Base-by-base conservation (phyloP, 257 asterid genomes). In the Ajuga chamaepitys region DNA sequence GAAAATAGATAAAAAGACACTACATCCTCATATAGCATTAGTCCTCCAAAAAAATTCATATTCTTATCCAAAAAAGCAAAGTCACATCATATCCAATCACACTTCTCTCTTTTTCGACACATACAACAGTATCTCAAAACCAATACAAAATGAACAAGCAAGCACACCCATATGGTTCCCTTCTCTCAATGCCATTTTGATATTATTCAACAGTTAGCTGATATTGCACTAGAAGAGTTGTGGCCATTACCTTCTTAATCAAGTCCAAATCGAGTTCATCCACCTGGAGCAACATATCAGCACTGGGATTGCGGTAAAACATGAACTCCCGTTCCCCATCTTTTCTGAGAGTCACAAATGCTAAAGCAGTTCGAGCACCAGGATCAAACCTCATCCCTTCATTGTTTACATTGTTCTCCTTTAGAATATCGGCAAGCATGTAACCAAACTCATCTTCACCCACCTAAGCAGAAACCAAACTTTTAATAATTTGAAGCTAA, bases 301-400 rank as follows among this genome's bases (percentile, higher is more conserved):
- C 99, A 77, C 97, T 94, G 35, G 99, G 99, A 67, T 94, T 94
- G 64, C 97, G 96, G 30, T 90, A 94, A 66, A 94, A 94, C 97
- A 94, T 94, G 87, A 94, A 94, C 59, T 94, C 99, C 0, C 97
- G 95, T 61, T 94, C 99, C 67, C 99, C 99, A 64, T 91, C 96
- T 26, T 85, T 88, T 79, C 88, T 85, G 65, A 94, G 86, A 22
- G 97, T 94, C 52, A 94, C 97, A 61, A 94, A 94, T 8, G 97
- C 99, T 72, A 94, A 75, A 74, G 99, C 99, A 54, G 97, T 94
- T 40, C 99, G 92, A 67, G 99, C 99, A 63, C 95, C 96, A 0
- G 97, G 88, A 71, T 94, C 99, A 67, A 94, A 94, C 69, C 97
- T 83, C 95, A 94, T 86, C 28, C 97, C 97, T 51, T 85, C 84